Conservation (phyloP, 2,329 filamentous ascomycete genomes). For the Pestalotiopsis sp. region DNA sequence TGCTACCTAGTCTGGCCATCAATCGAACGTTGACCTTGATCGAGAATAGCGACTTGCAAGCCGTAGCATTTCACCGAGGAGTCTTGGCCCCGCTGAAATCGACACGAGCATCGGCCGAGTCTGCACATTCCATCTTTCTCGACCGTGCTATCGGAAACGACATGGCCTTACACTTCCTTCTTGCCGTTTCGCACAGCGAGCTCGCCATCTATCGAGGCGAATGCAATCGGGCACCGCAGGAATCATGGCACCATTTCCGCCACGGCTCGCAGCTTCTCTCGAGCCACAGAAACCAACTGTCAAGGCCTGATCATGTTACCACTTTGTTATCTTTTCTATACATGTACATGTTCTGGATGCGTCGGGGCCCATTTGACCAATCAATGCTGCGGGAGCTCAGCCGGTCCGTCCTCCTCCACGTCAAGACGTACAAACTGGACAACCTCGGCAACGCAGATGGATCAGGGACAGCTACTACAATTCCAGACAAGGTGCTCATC, state of each 20-base stretch:
- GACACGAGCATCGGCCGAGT: neutral
- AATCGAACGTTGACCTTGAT: too few species aligned
- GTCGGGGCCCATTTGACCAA: neutral
- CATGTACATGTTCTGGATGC: conserved; percentile 9
- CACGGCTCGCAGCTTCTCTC: conserved; percentile 1
- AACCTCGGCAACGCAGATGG: neutral
- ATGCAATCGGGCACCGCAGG: neutral
- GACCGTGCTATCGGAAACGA: neutral
- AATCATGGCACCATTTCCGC: conserved; percentile 1
- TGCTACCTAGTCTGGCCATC: neutral
- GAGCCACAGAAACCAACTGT: neutral
- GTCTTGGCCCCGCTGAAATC: conserved; percentile 3
- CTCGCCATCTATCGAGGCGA: conserved; percentile 2
- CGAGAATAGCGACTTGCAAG: neutral
- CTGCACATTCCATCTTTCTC: conserved; percentile 5
- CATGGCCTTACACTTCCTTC: conserved; percentile 6
- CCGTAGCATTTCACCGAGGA: neutral
- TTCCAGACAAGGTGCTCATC: neutral
- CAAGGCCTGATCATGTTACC: neutral
- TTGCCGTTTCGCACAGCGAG: conserved; percentile 3
- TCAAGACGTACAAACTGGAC: neutral
- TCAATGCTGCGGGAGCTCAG: conserved; percentile 5
- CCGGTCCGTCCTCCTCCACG: neutral
- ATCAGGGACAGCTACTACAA: neutral
- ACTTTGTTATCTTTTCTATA: neutral